Evolutionary conservation across 495 filamentous ascomycete species (phyloP).

Genomic region (Xylaria curta): DNA sequence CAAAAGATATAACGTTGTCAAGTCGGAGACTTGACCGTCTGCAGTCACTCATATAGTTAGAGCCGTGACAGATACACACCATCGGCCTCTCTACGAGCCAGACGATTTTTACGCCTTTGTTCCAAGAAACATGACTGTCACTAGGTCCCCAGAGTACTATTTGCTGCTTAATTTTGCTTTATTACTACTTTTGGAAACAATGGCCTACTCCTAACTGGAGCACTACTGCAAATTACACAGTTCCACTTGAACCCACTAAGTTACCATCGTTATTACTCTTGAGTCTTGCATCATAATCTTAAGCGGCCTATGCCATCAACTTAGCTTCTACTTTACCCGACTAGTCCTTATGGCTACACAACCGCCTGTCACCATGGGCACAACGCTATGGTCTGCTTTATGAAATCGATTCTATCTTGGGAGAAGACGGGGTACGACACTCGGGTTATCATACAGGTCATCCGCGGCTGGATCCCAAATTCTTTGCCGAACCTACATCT

Average conservation of each 20-base stretch:
- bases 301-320: background rate
- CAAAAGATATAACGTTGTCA: too few species aligned
- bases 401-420: background rate
- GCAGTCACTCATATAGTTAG: too few species aligned
- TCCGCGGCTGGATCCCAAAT: conserved; percentile 2
- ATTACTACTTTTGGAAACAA: background rate
- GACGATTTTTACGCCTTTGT: background rate
- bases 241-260: background rate
- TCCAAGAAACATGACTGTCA: background rate
- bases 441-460: background rate
- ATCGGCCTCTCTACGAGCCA: background rate
- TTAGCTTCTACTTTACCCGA: background rate
- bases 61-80: too few species aligned
- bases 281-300: background rate
- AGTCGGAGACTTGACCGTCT: too few species aligned
- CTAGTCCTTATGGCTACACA: background rate
- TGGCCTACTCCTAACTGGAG: background rate
- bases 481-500: background rate
- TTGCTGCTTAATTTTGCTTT: conserved; percentile 1
- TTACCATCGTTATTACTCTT: background rate
- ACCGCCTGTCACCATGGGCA: conserved; percentile 10
- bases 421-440: background rate
- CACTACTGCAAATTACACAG: background rate
- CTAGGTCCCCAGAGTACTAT: background rate
- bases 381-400: background rate